Conservation (phyloP, 108 stramenopile genomes). For the Fistulifera pelliculosa region DNA sequence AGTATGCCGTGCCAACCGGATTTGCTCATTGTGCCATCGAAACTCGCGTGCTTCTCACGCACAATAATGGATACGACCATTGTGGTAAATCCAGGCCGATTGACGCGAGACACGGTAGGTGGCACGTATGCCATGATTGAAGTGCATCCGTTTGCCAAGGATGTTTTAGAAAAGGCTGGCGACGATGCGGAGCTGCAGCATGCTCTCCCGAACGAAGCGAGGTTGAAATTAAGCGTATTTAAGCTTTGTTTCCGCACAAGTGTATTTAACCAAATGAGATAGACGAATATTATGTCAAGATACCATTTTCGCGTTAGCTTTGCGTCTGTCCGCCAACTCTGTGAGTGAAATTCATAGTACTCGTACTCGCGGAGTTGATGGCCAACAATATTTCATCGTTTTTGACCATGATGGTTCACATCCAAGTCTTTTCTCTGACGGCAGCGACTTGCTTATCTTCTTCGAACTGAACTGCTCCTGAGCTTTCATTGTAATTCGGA, state of each 20-base stretch:
- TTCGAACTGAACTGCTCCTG: no score
- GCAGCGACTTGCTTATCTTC: no score
- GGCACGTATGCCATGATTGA: conserved; percentile 87
- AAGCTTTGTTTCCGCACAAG: background rate
- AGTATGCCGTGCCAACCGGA: conserved; percentile 83
- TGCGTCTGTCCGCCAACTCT: no score
- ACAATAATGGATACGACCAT: conserved; percentile 47
- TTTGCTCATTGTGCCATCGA: conserved; percentile 88
- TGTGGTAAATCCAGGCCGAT: conserved; percentile 81
- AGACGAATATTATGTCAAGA: no score
- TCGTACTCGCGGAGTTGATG: no score
- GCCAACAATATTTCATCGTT: no score
- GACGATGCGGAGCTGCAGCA: conserved; percentile 34
- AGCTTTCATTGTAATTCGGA: no score
- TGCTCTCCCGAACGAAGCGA: conserved; percentile 46
- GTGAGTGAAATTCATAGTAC: no score
- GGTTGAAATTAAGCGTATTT: conserved; percentile 76
- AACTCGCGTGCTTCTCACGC: conserved; percentile 72
- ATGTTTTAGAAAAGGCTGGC: conserved; percentile 37
- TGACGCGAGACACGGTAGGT: conserved; percentile 78
- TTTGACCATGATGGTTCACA: no score
- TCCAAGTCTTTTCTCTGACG: no score
- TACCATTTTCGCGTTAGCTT: no score
- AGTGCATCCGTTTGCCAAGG: conserved; percentile 65
- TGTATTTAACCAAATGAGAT: no score